Percentiles rank a stretch among this genome's conserved stretches.
Evolutionary conservation across 225 moss, liverwort and hornwort species (phyloP).

Genomic region (Asterella californica): DNA sequence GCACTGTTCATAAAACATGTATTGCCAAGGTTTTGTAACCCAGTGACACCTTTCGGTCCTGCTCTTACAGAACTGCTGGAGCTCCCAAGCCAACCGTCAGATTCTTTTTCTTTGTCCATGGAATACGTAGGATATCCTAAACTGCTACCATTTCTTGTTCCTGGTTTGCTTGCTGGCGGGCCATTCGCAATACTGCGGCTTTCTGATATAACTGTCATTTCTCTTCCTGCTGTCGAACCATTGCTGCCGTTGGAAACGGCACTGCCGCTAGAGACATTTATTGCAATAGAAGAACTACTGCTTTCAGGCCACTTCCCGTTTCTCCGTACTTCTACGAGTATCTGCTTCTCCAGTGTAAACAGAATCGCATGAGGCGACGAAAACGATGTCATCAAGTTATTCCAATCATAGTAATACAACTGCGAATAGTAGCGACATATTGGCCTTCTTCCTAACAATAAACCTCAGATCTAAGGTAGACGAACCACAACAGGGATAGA

Average conservation of each 20-base stretch:
- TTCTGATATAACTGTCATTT: conserved; percentile 37
- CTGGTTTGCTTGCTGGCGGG: conserved; percentile 44
- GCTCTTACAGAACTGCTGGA: conserved; percentile 36
- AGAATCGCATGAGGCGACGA: not conserved
- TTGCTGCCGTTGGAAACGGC: conserved; percentile 34
- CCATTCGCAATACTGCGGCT: conserved; percentile 50
- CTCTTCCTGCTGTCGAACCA: conserved; percentile 38
- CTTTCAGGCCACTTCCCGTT: conserved; percentile 50
- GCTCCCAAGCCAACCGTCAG: conserved; percentile 43
- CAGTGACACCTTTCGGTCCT: conserved; percentile 49
- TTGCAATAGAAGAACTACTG: conserved; percentile 17
- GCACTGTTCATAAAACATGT: conserved; percentile 58
- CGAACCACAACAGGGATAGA: too few relatives aligned
- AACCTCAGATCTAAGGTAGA: too few relatives aligned
- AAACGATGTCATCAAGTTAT: not conserved
- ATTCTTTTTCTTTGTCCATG: conserved; percentile 41
- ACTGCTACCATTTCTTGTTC: conserved; percentile 39
- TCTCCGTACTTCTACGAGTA: conserved; percentile 46
- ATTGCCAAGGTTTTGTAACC: conserved; percentile 51
- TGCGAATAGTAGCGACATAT: too few relatives aligned
- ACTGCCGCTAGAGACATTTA: conserved; percentile 18
- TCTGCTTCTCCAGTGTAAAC: conserved; percentile 25
- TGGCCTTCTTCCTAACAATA: too few relatives aligned
- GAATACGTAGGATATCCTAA: conserved; percentile 43
- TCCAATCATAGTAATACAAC: too few relatives aligned